A percentile compares a stretch with the other conserved stretches of the same genome.
Conservation (phyloP, 768 basidiomycete genomes). For the Hygrophorus pudorinus region DNA sequence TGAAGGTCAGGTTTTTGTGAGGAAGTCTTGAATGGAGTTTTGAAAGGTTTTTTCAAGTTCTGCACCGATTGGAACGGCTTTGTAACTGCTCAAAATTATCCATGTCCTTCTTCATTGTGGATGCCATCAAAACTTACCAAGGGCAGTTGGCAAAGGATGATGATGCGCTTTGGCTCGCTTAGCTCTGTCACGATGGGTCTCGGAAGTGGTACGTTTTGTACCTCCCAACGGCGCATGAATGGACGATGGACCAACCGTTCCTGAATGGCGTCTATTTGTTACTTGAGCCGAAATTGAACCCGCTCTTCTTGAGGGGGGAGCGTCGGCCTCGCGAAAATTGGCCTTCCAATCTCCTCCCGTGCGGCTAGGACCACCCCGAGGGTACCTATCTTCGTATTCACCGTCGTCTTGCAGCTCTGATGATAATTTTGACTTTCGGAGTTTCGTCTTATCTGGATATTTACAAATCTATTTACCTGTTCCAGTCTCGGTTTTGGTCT, state of each 20-base stretch:
- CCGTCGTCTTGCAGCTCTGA: constrained; percentile 16
- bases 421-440: constrained; percentile 40
- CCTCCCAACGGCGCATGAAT: neutral
- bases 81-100: constrained; percentile 27
- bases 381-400: neutral
- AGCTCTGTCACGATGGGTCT: neutral
- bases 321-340: too few relatives aligned
- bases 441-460: constrained; percentile 55
- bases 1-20: neutral
- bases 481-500: neutral
- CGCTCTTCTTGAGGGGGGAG: too few relatives aligned
- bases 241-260: neutral
- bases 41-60: constrained; percentile 39
- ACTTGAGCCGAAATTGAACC: too few relatives aligned
- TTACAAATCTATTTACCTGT: constrained; percentile 53
- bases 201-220: neutral
- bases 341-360: too few relatives aligned
- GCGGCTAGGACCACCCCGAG: neutral
- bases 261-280: too few relatives aligned
- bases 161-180: neutral
- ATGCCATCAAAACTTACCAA: neutral
- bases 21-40: constrained; percentile 24
- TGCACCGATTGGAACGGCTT: constrained; percentile 33
- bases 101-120: neutral
- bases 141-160: neutral